Evolutionary conservation across 1,284 basidiomycete genomes (phyloP).

Genomic region (Pseudozyma hubeiensis): DNA sequence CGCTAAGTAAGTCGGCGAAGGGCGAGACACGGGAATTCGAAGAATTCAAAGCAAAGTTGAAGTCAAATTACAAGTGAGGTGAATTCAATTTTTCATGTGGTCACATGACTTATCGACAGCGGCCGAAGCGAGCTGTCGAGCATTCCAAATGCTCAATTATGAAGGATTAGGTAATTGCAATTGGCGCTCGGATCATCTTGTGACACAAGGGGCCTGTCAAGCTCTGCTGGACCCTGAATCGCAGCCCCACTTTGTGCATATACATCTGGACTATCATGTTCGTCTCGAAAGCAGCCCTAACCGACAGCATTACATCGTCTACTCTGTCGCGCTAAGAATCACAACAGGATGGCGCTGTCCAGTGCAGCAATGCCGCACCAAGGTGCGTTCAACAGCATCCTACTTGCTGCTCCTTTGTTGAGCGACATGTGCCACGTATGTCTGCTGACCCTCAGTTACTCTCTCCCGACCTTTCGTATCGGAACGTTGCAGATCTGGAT

Average conservation of each 20-base stretch:
- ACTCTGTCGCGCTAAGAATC: background rate
- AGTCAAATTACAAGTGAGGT: too few species aligned
- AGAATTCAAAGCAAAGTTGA: too few species aligned
- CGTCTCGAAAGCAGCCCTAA: background rate
- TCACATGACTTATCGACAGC: too few species aligned
- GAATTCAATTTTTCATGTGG: too few species aligned
- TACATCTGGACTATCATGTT: background rate
- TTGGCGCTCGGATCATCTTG: background rate
- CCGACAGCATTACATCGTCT: too few species aligned
- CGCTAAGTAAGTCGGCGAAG: too few species aligned
- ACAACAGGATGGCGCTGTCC: conserved; percentile 3
- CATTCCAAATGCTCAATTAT: too few species aligned
- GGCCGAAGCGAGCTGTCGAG: too few species aligned
- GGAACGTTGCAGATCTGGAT: conserved; percentile 24
- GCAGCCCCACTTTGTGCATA: background rate
- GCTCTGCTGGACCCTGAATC: background rate
- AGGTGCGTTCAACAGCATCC: conserved; percentile 13
- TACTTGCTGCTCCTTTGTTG: too few species aligned
- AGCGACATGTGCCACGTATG: too few species aligned
- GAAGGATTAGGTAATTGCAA: too few species aligned
- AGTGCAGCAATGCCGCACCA: conserved; percentile 20
- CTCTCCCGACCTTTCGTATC: background rate
- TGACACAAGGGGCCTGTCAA: background rate
- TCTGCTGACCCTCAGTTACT: background rate
- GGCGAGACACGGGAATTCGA: too few species aligned